Conservation (phyloP, 495 filamentous ascomycete species). For the Venustampulla echinocandica region DNA sequence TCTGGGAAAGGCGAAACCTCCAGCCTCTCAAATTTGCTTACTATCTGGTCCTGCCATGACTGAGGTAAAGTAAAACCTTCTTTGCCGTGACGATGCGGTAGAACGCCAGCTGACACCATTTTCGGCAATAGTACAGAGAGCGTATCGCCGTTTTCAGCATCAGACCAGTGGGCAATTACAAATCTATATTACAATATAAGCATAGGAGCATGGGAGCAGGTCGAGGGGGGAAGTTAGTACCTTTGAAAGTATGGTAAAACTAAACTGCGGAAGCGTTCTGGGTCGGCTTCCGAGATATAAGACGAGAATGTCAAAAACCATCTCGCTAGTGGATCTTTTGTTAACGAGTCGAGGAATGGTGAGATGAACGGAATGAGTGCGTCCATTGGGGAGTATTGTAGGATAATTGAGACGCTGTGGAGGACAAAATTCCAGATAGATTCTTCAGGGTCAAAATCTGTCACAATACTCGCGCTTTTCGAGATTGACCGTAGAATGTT, state of each 20-base stretch:
- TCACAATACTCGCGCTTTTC: slow-evolving; percentile 22
- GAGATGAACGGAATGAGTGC: slow-evolving; percentile 60
- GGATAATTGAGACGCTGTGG: slow-evolving; percentile 56
- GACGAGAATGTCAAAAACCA: slow-evolving; percentile 81
- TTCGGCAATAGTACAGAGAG: slow-evolving; percentile 62
- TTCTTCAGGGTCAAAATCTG: slow-evolving; percentile 34
- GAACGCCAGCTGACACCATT: slow-evolving; percentile 47
- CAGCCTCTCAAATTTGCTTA: slow-evolving; percentile 50
- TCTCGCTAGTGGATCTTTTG: slow-evolving; percentile 48
- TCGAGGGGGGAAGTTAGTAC: slow-evolving; percentile 28
- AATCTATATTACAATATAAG: slow-evolving; percentile 40
- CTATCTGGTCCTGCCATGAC: slow-evolving; percentile 61
- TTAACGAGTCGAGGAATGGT: slow-evolving; percentile 52
- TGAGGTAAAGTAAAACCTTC: slow-evolving; percentile 53
- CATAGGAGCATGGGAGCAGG: background rate
- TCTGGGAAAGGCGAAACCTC: slow-evolving; percentile 49
- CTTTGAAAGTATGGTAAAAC: slow-evolving; percentile 74
- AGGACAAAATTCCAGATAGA: slow-evolving; percentile 46
- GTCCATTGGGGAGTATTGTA: slow-evolving; percentile 74
- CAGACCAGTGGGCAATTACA: slow-evolving; percentile 61
- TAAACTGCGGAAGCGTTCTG: slow-evolving; percentile 67
- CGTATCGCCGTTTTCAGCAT: slow-evolving; percentile 51
- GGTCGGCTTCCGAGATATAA: slow-evolving; percentile 61
- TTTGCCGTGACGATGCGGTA: slow-evolving; percentile 35
- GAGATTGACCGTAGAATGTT: slow-evolving; percentile 42